Conservation (phyloP, 352 stramenopile species). For the Thalassiosira hispida region DNA sequence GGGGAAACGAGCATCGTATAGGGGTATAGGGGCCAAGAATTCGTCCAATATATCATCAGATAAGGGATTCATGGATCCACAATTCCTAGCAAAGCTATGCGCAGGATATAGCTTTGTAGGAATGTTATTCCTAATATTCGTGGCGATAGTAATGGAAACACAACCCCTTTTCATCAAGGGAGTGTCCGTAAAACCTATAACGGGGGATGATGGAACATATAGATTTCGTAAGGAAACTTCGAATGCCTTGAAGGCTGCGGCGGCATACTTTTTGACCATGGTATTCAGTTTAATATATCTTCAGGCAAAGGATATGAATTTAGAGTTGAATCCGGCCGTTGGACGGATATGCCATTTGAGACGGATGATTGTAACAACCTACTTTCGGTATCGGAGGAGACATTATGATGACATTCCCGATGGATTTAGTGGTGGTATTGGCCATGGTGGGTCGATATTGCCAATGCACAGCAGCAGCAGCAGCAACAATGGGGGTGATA, state of each 20-base stretch:
- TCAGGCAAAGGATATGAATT: slow-evolving; percentile 49
- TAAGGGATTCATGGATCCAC: slow-evolving; percentile 26
- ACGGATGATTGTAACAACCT: slow-evolving; percentile 32
- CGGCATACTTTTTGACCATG: slow-evolving; percentile 59
- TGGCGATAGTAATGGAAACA: slow-evolving; percentile 47
- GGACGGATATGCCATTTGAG: slow-evolving; percentile 44
- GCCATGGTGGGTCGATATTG: slow-evolving; percentile 11
- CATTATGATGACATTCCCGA: slow-evolving; percentile 61
- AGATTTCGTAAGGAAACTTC: slow-evolving; percentile 55
- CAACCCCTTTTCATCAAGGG: slow-evolving; percentile 57
- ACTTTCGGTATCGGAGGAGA: slow-evolving; percentile 48
- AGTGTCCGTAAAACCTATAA: slow-evolving; percentile 31
- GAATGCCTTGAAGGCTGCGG: slow-evolving; percentile 56
- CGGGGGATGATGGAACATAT: slow-evolving; percentile 31
- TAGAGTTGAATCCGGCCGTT: slow-evolving; percentile 40
- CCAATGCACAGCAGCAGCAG: slow-evolving; percentile 43
- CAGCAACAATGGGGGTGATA: slow-evolving; percentile 14
- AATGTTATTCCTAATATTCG: slow-evolving; percentile 58
- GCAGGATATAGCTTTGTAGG: slow-evolving; percentile 38
- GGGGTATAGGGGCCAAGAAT: slow-evolving; percentile 26
- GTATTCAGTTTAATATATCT: slow-evolving; percentile 52
- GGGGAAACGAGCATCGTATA: slow-evolving; percentile 28
- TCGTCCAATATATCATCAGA: neutral
- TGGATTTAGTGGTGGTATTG: slow-evolving; percentile 14
- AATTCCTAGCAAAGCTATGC: slow-evolving; percentile 49